phyloP scores from a whole-genome alignment of 306 rosid genomes.

The Phaseolus lunatus region DNA sequence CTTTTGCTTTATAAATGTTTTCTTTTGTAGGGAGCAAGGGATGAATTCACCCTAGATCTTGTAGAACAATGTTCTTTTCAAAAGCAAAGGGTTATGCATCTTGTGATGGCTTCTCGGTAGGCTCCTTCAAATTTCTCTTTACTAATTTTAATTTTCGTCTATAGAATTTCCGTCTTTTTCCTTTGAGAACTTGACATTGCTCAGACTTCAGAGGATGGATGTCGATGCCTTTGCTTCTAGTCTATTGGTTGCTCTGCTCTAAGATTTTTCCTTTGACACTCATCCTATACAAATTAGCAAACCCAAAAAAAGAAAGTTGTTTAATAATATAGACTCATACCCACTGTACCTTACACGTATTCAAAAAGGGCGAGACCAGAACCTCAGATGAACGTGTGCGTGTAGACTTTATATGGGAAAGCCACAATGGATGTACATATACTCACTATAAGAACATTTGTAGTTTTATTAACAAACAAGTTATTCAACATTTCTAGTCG shows the following conservation, averaged over 20 bases:
- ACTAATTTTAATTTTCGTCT: too few species aligned
- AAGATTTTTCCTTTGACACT: background rate
- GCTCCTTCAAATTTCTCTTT: slow-evolving; percentile 43
- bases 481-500: background rate
- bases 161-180: slow-evolving; percentile 5
- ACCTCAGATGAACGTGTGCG: too few species aligned
- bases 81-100: slow-evolving; percentile 94
- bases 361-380: background rate
- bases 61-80: slow-evolving; percentile 97
- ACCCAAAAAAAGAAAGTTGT: background rate
- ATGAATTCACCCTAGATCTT: slow-evolving; percentile 96
- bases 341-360: background rate
- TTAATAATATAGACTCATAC: background rate
- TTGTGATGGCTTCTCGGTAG: slow-evolving; percentile 94
- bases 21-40: slow-evolving; percentile 72
- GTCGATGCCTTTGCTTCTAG: slow-evolving; percentile 22
- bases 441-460: background rate
- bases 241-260: slow-evolving; percentile 25
- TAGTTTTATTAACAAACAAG: background rate
- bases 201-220: slow-evolving; percentile 40
- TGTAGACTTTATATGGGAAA: background rate
- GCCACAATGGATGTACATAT: background rate
- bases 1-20: slow-evolving; percentile 34
- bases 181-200: slow-evolving; percentile 22
- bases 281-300: background rate